Conservation (phyloP, 2,329 filamentous ascomycete genomes). For the Graphilbum fragrans region DNA sequence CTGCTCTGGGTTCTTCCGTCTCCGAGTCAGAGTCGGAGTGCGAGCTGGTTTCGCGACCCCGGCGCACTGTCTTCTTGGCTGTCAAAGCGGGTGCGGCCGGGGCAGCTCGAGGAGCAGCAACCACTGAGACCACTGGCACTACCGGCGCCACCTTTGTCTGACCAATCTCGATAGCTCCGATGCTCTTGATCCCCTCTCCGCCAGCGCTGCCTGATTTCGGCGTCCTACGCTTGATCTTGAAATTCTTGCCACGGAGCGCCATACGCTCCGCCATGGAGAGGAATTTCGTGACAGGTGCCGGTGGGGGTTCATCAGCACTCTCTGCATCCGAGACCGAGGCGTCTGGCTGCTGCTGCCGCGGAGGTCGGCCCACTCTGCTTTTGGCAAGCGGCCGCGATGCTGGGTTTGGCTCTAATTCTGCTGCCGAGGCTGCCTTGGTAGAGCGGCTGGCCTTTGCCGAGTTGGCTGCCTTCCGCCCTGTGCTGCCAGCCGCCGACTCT, state of each 20-base stretch:
- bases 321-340: slow-evolving; percentile 4
- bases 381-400: slow-evolving; percentile 4
- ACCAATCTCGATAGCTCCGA: too few species aligned
- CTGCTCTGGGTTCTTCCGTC: too few species aligned
- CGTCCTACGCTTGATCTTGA: slow-evolving; percentile 33
- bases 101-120: too few species aligned
- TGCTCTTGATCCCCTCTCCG: not conserved
- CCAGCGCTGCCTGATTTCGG: not conserved
- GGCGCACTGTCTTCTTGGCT: too few species aligned
- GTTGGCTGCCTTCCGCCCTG: not conserved
- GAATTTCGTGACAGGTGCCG: slow-evolving; percentile 18
- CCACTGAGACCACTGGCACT: too few species aligned
- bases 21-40: too few species aligned
- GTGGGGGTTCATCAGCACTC: not conserved
- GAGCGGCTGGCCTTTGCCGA: not conserved
- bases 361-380: slow-evolving; percentile 23
- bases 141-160: too few species aligned
- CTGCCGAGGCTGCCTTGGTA: not conserved
- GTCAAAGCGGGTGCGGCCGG: too few species aligned
- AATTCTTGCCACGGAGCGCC: slow-evolving; percentile 38
- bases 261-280: slow-evolving; percentile 48
- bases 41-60: too few species aligned
- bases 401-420: not conserved
- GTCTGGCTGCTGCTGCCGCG: slow-evolving; percentile 10
- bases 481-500: slow-evolving; percentile 5